Conservation (phyloP, 106 monocot species). For the Dendrobium huoshanense region DNA sequence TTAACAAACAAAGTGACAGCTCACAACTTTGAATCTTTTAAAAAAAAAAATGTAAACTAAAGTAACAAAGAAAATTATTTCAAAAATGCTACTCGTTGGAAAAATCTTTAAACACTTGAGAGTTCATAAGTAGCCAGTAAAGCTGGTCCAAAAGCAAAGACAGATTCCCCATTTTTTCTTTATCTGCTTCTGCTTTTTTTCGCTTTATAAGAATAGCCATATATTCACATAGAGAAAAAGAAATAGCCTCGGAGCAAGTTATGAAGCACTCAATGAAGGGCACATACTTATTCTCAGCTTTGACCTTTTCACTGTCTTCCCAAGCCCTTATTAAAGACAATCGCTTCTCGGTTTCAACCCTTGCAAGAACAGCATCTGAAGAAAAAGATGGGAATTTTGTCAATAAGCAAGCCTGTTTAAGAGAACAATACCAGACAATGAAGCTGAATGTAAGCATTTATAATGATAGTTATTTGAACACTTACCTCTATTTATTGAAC, state of each 20-base stretch:
- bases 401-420: not conserved
- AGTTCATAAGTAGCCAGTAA: not conserved
- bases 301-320: slow-evolving; percentile 65
- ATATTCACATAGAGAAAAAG: not conserved
- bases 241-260: not conserved
- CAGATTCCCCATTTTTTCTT: not conserved
- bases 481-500: slow-evolving; percentile 50
- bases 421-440: not conserved
- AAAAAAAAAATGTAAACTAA: too few relatives aligned
- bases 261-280: not conserved
- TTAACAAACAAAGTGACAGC: too few relatives aligned
- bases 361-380: slow-evolving; percentile 46
- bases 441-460: not conserved
- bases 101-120: too few relatives aligned
- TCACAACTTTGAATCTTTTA: too few relatives aligned
- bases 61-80: too few relatives aligned
- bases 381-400: not conserved
- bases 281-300: slow-evolving; percentile 59
- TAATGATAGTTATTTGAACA: not conserved
- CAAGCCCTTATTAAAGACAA: slow-evolving; percentile 53
- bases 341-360: slow-evolving; percentile 50
- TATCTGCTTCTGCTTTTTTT: not conserved
- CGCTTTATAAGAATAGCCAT: not conserved
- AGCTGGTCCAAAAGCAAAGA: not conserved
- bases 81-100: too few relatives aligned